Base-by-base conservation (phyloP, 495 filamentous ascomycete species). In the Aspergillus incahuasiensis region DNA sequence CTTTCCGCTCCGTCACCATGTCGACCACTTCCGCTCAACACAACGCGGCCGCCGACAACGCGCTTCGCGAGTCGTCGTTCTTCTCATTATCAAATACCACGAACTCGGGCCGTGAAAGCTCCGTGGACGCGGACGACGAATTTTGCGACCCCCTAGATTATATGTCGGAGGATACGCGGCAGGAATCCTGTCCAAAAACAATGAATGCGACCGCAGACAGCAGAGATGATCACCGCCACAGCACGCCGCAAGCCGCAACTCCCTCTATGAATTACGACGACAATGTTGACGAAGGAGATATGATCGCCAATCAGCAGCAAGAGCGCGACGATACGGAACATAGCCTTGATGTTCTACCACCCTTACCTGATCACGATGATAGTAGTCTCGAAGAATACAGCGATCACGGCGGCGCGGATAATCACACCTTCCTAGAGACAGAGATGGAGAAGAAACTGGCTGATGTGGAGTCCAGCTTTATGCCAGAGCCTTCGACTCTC, bases 401-500 rank as follows among this genome's bases (percentile, higher is more conserved):
- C 54, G 68, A 76, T 25, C 65, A 65, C 40, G 71, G 74, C 34
- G 67, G 66, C 44, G 63, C 47, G 44, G 74, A 74, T 24, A 76
- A 77, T 24, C 73, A 79, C 55, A 81, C 78, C 1, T 64, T 76
- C 9, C 64, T 87, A 62, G 86, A 89, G 66, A 75, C 71, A 30
- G 84, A 86, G 58, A 87, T 89, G 82, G 76, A 79, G 48, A 76
- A 75, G 52, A 86, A 88, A 66, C 65, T 95, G 54, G 86, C 89
- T 74, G 91, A 95, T 64, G 82, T 94, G 55, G 91, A 96, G 66
- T 95, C 90, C 7, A 95, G 89, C 63, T 95, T 95, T 59, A 49
- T 91, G 38, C 79, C 78, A 0, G 76, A 79, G 24, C 66, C 76
- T 3, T 82, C 79, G 1, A 76, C 74, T 1, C 73, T 78, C 24